These are phyloP conservation scores for Mycena rosella DNA, from an alignment of 768 basidiomycete species.

Conservation along the genomic window DNA sequence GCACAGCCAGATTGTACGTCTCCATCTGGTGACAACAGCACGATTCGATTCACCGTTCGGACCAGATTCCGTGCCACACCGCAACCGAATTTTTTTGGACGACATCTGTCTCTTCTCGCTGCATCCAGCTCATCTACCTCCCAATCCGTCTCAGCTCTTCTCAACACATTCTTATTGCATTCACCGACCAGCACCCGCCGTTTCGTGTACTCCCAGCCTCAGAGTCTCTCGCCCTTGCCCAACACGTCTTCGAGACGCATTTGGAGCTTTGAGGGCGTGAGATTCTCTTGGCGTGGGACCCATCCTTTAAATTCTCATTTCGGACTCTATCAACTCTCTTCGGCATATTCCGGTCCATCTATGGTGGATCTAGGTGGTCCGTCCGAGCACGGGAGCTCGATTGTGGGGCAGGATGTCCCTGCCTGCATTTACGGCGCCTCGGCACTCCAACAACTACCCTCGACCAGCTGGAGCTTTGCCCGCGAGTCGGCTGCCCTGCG, in stretches of 20 bases:
- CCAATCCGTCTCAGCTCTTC: background rate
- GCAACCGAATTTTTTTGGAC: background rate
- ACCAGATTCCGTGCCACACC: background rate
- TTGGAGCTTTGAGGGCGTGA: background rate
- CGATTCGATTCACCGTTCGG: background rate
- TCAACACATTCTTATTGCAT: background rate
- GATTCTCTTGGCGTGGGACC: slow-evolving; percentile 10
- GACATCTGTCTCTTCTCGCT: background rate
- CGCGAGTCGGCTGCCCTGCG: slow-evolving; percentile 8
- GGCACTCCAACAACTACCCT: background rate
- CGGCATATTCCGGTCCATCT: slow-evolving; percentile 9
- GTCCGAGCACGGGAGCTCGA: slow-evolving; percentile 1
- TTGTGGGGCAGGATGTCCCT: slow-evolving; percentile 3
- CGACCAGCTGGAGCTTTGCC: background rate
- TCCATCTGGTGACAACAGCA: slow-evolving; percentile 2
- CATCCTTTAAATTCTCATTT: slow-evolving; percentile 13
- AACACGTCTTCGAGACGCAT: slow-evolving; percentile 11
- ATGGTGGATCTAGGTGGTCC: slow-evolving; percentile 2
- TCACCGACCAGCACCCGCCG: background rate
- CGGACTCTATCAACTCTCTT: slow-evolving; percentile 1
- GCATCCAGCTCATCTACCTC: slow-evolving; percentile 5
- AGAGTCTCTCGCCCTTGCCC: background rate
- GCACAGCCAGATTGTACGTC: background rate
- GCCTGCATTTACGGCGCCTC: background rate
- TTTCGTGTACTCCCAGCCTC: background rate